phyloP scores from a whole-genome alignment of 1,139 yeast genomes.

The Geotrichum bryndzae region DNA sequence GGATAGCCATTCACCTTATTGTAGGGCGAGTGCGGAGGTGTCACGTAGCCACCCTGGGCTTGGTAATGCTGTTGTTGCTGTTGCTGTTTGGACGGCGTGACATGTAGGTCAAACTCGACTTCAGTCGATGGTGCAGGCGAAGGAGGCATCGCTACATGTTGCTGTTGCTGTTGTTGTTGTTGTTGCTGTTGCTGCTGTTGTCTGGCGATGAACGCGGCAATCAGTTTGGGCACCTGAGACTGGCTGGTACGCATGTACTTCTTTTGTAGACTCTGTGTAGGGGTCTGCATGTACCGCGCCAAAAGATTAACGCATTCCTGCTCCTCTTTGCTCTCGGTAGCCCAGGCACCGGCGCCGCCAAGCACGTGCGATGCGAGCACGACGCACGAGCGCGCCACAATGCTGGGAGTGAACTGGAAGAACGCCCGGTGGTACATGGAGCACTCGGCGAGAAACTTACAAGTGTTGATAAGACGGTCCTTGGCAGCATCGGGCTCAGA shows the following conservation, averaged over 20 bases:
- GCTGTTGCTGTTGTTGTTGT: slow-evolving; percentile 15
- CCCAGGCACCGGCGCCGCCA: slow-evolving; percentile 22
- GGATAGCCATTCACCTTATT: neutral
- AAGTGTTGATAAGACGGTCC: neutral
- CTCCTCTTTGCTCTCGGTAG: neutral
- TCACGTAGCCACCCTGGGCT: neutral
- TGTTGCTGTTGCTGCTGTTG: slow-evolving; percentile 16
- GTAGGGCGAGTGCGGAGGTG: slow-evolving; percentile 7
- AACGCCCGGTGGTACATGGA: slow-evolving; percentile 68
- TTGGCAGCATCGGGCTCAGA: neutral
- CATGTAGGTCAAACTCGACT: neutral
- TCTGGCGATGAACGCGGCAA: slow-evolving; percentile 27
- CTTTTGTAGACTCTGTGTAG: slow-evolving; percentile 34
- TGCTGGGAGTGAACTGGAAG: slow-evolving; percentile 53
- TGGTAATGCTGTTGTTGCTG: slow-evolving; percentile 2
- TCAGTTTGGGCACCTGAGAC: slow-evolving; percentile 29
- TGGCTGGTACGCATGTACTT: slow-evolving; percentile 32
- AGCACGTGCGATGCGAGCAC: slow-evolving; percentile 67
- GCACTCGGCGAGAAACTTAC: slow-evolving; percentile 61
- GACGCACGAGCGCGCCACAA: slow-evolving; percentile 63
- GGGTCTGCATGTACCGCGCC: slow-evolving; percentile 32
- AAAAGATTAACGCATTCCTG: slow-evolving; percentile 22
- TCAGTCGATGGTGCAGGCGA: slow-evolving; percentile 7
- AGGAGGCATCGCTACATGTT: slow-evolving; percentile 5
- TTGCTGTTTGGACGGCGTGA: neutral